Base-by-base conservation (phyloP, 129 eudicot genomes). In the Flaveria bidentis region DNA sequence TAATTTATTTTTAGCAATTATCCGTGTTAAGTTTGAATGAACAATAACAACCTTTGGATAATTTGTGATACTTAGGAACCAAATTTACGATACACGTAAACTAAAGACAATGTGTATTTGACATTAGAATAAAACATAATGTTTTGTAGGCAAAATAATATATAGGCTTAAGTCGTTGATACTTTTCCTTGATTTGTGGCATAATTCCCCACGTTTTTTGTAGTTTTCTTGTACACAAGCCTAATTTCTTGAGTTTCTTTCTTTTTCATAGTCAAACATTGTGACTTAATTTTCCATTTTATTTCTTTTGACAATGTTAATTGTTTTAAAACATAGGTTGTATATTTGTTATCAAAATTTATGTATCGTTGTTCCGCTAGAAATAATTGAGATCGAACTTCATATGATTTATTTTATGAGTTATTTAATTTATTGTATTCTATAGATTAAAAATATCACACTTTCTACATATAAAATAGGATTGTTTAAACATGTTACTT, bases 101-200 rank as follows among this genome's bases (percentile, higher is more conserved):
- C 41, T 36, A 36, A 36, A 36, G 41, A 36, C 41, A 7, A 36
- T 36, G 41, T 36, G 41, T 36, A 36, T 0, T 36, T 36, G 7
- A 36, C 41, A 4, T 7, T 49, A 12, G 53, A 49, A 49, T 49
- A 49, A 49, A 12, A 36, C 7, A 36, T 5, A 5, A 5, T 36
- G 0, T 36, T 36, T 36, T 36, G 41, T 36, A 36, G 41, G 14
- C 14, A 14, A 49, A 13, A 14, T 13, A 17, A 55, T 4, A 18
- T 0, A 22, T 16, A n/a, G 25, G 17, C 6, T 53, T 6, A 53
- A 6, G 8, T 18, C 60, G 5, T 58, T 64, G 14, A 72, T 51
- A 64, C 11, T 58, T 52, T 36, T 73, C 83, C 83, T 80, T 80
- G 69, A 80, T 80, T 73, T 52, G 51, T 80, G 83, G 83, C 79